Base-by-base conservation (phyloP, 2,329 filamentous ascomycete genomes). In the Paecilomyces niveus region DNA sequence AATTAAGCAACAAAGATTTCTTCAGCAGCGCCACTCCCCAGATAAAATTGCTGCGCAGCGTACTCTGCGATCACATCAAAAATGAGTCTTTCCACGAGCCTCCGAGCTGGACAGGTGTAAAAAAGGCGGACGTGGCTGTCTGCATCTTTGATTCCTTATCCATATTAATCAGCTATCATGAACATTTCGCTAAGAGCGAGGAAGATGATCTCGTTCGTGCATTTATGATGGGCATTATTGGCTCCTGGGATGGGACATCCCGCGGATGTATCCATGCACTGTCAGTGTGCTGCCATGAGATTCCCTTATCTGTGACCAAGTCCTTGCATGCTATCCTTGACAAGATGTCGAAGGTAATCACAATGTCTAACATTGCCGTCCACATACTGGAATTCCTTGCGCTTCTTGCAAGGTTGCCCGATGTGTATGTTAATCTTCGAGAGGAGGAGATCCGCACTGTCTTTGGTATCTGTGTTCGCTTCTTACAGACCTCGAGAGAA, bases 311-410 rank as follows among this genome's bases (percentile, higher is more conserved):
- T 11, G 89, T 92, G 55, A 90, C 89, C 69, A 96, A 93, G 70
- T 88, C 87, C 21, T 81, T 97, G 60, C 89, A 93, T 53, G 89
- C 86, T 53, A 90, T 97, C 64, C 81, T 99, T 57, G 89, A 92
- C 67, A 93, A 91, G 70, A 96, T 99, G 90, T 89, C 92, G 1
- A 90, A 92, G 66, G 95, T 97, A 68, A 96, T 99, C 68, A 97
- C 94, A 0, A 92, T 96, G 67, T 87, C 91, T 6, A 86, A 92
- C 58, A 89, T 97, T 35, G 92, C 93, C 9, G 89, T 97, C 61
- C 94, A 99, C 69, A 96, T 99, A 61, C 80, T 99, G 54, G 94
- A 99, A 69, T 97, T 99, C 68, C 79, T 99, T n/a, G 89, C 90
- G 9, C 88, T 91, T 54, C 82, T 99, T 29, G 92, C 92, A 56